Evolutionary conservation across 2,329 filamentous ascomycete species (phyloP).

Genomic region (Sclerotinia minor): DNA sequence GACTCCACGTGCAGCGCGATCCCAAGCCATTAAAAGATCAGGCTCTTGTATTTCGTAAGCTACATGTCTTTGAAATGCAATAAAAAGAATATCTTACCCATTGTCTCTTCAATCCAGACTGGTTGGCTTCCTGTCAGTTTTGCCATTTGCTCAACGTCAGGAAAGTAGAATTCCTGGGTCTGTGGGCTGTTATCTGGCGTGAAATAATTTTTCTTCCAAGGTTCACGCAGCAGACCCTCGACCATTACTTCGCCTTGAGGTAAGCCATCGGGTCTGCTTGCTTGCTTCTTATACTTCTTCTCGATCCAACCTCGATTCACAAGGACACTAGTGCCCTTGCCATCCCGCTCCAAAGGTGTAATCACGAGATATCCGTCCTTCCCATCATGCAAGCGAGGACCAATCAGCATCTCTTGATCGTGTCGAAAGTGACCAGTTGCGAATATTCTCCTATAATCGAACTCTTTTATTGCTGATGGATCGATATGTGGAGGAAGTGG

Average conservation of each 20-base stretch:
- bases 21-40: slow-evolving; percentile 73
- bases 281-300: slow-evolving; percentile 69
- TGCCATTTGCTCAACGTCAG: slow-evolving; percentile 92
- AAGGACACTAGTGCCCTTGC: slow-evolving; percentile 68
- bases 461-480: slow-evolving; percentile 76
- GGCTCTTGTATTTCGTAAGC: slow-evolving; percentile 56
- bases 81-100: slow-evolving; percentile 59
- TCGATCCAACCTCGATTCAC: slow-evolving; percentile 92
- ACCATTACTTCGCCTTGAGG: slow-evolving; percentile 72
- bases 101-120: slow-evolving; percentile 94
- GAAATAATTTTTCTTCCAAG: slow-evolving; percentile 98
- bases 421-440: slow-evolving; percentile 75
- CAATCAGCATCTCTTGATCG: slow-evolving; percentile 94
- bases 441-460: slow-evolving; percentile 85
- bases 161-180: slow-evolving; percentile 88
- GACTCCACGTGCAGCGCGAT: slow-evolving; percentile 76
- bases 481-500: slow-evolving; percentile 84
- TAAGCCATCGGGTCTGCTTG: slow-evolving; percentile 61
- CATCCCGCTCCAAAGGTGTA: slow-evolving; percentile 78
- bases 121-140: slow-evolving; percentile 75
- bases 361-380: slow-evolving; percentile 89
- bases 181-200: slow-evolving; percentile 87
- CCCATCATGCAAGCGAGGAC: slow-evolving; percentile 84
- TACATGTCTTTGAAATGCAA: not conserved
- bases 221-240: slow-evolving; percentile 81